Conservation (phyloP, 805 yeast species). For the Spathaspora girioi region DNA sequence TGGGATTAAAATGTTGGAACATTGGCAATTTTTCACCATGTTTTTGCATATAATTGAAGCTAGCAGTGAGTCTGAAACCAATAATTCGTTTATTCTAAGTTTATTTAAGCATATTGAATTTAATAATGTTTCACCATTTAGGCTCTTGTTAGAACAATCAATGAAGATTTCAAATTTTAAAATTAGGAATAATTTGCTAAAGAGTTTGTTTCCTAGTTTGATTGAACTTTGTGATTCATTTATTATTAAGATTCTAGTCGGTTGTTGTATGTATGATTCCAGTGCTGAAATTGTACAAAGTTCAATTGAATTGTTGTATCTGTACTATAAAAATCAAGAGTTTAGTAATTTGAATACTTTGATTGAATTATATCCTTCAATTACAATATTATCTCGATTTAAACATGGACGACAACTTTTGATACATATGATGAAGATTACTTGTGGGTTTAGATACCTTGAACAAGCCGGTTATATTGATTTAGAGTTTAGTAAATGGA, state of each 20-base stretch:
- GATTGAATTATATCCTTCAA: slow-evolving; percentile 52
- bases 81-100: slow-evolving; percentile 52
- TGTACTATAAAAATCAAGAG: slow-evolving; percentile 17
- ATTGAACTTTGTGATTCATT: slow-evolving; percentile 41
- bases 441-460: slow-evolving; percentile 68
- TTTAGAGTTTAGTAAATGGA: slow-evolving; percentile 67
- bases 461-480: slow-evolving; percentile 57
- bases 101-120: slow-evolving; percentile 64
- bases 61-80: slow-evolving; percentile 23
- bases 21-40: slow-evolving; percentile 83
- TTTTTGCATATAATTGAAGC: slow-evolving; percentile 65
- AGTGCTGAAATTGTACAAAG: slow-evolving; percentile 14
- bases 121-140: slow-evolving; percentile 55
- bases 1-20: slow-evolving; percentile 69
- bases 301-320: slow-evolving; percentile 19
- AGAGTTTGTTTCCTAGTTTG: slow-evolving; percentile 42
- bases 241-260: slow-evolving; percentile 53
- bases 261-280: slow-evolving; percentile 66
- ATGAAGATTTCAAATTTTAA: slow-evolving; percentile 50
- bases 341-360: slow-evolving; percentile 46
- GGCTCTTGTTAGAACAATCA: slow-evolving; percentile 64
- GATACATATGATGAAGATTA: slow-evolving; percentile 58
- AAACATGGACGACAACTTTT: slow-evolving; percentile 44
- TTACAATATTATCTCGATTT: slow-evolving; percentile 28
- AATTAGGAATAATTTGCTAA: slow-evolving; percentile 57